Conservation (phyloP, 139 green algal species). For the Chlamydomonas eustigma region DNA sequence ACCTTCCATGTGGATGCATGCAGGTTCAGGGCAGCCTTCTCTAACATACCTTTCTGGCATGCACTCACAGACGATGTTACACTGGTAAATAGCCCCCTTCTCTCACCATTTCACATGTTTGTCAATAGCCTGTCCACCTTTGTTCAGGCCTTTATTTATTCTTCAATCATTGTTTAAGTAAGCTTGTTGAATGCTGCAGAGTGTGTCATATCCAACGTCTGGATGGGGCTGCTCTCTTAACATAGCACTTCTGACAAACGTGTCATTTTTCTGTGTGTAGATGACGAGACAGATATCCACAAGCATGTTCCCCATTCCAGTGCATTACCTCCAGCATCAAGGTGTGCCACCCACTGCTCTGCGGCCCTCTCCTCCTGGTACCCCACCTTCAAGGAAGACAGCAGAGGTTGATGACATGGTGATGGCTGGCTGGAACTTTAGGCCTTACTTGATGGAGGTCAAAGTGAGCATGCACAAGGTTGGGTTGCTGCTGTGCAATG, state of each 20-base stretch:
- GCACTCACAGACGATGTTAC: conserved; percentile 25
- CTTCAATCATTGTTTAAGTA: too few relatives aligned
- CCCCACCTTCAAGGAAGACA: not conserved
- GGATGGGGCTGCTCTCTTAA: too few relatives aligned
- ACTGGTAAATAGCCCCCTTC: too few relatives aligned
- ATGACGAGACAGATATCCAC: conserved; percentile 22
- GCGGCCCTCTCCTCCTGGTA: not conserved
- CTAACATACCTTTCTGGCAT: conserved; percentile 64
- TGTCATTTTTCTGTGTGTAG: not conserved
- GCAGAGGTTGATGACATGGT: not conserved
- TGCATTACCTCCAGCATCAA: not conserved
- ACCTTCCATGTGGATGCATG: conserved; percentile 41
- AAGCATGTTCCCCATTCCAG: conserved; percentile 21
- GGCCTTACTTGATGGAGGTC: not conserved
- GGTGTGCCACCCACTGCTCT: too few relatives aligned
- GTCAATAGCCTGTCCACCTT: too few relatives aligned
- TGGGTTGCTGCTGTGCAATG: conserved; percentile 73
- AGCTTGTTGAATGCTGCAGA: too few relatives aligned
- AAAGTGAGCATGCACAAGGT: conserved; percentile 19
- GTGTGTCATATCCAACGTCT: too few relatives aligned
- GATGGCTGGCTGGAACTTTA: not conserved
- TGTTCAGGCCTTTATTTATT: too few relatives aligned
- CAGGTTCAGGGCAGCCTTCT: conserved; percentile 59
- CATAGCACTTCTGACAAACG: too few relatives aligned
- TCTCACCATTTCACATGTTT: too few relatives aligned